These are phyloP conservation scores for Polysphondylium violaceum DNA, from an alignment of 78 protist species.

Conservation along the genomic window DNA sequence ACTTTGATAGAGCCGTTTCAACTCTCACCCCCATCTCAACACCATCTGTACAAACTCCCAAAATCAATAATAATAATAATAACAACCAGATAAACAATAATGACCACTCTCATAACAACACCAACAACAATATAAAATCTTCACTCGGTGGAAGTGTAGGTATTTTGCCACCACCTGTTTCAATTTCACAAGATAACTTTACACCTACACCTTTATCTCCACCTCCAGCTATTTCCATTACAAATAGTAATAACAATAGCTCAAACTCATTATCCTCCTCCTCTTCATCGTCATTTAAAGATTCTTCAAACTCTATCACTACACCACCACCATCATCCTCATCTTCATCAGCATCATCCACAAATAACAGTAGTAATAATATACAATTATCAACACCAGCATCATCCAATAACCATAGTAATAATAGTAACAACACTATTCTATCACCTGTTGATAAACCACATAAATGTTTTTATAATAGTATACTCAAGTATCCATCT, in stretches of 20 bases:
- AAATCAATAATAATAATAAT: too few relatives aligned
- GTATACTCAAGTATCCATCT: conserved; percentile 44
- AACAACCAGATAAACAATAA: too few relatives aligned
- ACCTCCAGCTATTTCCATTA: too few relatives aligned
- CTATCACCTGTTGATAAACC: background rate
- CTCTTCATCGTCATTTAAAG: background rate
- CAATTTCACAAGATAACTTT: too few relatives aligned
- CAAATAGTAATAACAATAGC: too few relatives aligned
- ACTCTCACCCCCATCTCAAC: conserved; percentile 44
- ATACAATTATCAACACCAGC: background rate
- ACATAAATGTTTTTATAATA: conserved; percentile 68
- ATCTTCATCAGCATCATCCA: background rate
- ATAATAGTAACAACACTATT: background rate
- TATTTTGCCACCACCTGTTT: too few relatives aligned
- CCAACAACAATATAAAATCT: too few relatives aligned
- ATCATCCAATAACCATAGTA: background rate
- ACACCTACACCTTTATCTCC: too few relatives aligned
- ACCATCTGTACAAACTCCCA: too few relatives aligned
- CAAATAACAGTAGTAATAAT: background rate
- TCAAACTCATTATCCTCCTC: background rate
- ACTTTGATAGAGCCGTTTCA: background rate
- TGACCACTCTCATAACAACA: conserved; percentile 1
- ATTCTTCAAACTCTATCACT: too few relatives aligned
- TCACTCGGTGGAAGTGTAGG: too few relatives aligned
- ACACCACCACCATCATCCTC: background rate